Conservation (phyloP, 352 stramenopile genomes). For the Globisporangium lucens region DNA sequence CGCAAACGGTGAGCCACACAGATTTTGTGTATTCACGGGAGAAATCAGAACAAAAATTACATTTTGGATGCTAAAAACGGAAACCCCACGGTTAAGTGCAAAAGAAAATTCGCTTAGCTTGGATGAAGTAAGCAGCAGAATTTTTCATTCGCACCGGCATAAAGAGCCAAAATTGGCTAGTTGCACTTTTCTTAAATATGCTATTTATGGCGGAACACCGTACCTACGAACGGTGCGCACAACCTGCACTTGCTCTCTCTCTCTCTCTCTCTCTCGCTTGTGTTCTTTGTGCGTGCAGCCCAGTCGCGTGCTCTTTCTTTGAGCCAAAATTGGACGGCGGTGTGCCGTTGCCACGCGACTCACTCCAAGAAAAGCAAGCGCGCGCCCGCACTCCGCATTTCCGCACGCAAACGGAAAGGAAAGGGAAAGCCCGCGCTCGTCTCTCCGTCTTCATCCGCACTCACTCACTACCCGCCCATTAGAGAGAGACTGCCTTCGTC, state of each 20-base stretch:
- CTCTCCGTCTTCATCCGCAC: background rate
- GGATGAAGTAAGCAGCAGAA: too few relatives aligned
- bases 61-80: too few relatives aligned
- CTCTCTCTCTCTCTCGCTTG: background rate
- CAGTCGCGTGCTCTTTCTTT: background rate
- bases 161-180: too few relatives aligned
- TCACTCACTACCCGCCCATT: background rate
- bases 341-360: background rate
- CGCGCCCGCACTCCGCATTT: background rate
- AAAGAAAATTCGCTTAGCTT: too few relatives aligned
- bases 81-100: too few relatives aligned
- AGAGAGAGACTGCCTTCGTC: background rate
- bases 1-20: too few relatives aligned
- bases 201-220: too few relatives aligned
- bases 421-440: background rate
- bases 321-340: background rate
- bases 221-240: background rate
- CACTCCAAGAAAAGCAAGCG: slow-evolving; percentile 1
- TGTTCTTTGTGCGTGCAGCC: too few relatives aligned
- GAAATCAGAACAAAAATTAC: too few relatives aligned
- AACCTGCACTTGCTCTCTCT: background rate
- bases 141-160: too few relatives aligned
- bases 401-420: background rate
- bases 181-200: too few relatives aligned
- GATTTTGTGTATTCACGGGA: too few relatives aligned